Percentiles rank a stretch among this genome's conserved stretches.
Evolutionary conservation across 2,329 filamentous ascomycete genomes (phyloP).

Genomic region (Biscogniauxia sp.): DNA sequence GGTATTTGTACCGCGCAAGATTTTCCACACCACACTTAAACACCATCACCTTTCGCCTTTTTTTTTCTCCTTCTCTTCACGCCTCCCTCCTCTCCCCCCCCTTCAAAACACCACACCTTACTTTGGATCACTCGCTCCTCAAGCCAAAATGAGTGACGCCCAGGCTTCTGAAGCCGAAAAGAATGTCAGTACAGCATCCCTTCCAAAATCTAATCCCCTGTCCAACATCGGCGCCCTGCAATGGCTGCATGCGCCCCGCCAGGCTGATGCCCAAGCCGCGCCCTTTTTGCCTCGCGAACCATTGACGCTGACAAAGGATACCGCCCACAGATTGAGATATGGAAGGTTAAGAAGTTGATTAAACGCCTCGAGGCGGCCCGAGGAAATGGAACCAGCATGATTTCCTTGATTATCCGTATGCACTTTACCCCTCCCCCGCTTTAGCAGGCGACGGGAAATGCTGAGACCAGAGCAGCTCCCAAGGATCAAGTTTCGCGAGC

Average conservation of each 20-base stretch:
- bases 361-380: slow-evolving; percentile 96
- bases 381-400: slow-evolving; percentile 99
- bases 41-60: slow-evolving; percentile 17
- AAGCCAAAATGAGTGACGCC: slow-evolving; percentile 75
- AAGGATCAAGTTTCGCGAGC: slow-evolving; percentile 97
- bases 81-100: slow-evolving; percentile 6
- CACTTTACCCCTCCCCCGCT: slow-evolving; percentile 29
- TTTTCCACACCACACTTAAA: slow-evolving; percentile 24
- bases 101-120: slow-evolving; percentile 19
- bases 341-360: slow-evolving; percentile 99
- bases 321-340: slow-evolving; percentile 64
- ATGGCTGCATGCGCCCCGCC: slow-evolving; percentile 5
- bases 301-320: slow-evolving; percentile 16
- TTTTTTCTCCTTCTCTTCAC: not conserved
- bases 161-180: slow-evolving; percentile 95
- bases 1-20: slow-evolving; percentile 14
- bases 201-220: not conserved
- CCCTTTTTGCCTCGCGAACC: slow-evolving; percentile 18
- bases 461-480: slow-evolving; percentile 60
- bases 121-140: slow-evolving; percentile 21
- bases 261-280: slow-evolving; percentile 17
- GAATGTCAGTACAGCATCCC: slow-evolving; percentile 59
- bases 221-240: not conserved
- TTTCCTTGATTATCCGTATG: slow-evolving; percentile 97
- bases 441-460: slow-evolving; percentile 9